Conservation (phyloP, 169 alveolate species). For the Cystoisospora suis region DNA sequence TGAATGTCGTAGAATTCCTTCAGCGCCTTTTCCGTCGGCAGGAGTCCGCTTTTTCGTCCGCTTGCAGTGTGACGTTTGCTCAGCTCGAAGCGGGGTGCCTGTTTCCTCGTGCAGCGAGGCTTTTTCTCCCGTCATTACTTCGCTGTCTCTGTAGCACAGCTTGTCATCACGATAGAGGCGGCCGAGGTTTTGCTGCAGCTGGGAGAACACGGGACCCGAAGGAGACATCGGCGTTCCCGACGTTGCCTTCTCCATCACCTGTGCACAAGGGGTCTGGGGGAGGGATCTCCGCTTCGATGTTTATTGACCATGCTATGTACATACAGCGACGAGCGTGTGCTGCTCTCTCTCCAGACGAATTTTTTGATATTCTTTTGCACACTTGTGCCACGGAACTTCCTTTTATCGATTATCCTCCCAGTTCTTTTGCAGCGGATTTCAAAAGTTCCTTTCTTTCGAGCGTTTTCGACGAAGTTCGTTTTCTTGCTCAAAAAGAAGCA, state of each 20-base stretch:
- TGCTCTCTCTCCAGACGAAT: background rate
- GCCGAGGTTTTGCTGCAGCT: too few relatives aligned
- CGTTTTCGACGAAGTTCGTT: too few relatives aligned
- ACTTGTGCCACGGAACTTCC: background rate
- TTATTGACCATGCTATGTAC: conserved; percentile 4
- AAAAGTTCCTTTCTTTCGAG: background rate
- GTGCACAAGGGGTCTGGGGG: too few relatives aligned
- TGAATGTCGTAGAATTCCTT: conserved; percentile 17
- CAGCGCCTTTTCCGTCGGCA: background rate
- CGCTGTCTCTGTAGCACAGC: background rate
- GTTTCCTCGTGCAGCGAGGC: background rate
- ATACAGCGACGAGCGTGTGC: conserved; percentile 19
- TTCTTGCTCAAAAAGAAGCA: too few relatives aligned
- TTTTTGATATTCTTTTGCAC: background rate
- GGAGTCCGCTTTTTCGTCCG: background rate
- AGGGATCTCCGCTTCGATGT: too few relatives aligned
- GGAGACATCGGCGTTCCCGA: too few relatives aligned
- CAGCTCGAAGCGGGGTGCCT: conserved; percentile 34
- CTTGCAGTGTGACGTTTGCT: conserved; percentile 2
- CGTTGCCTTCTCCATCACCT: too few relatives aligned
- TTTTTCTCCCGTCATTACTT: background rate
- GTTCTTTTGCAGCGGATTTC: background rate
- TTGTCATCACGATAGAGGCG: too few relatives aligned
- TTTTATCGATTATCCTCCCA: background rate
- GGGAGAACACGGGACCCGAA: too few relatives aligned